Evolutionary conservation across 768 basidiomycete genomes (phyloP).

Genomic region (Lentinula edodes): DNA sequence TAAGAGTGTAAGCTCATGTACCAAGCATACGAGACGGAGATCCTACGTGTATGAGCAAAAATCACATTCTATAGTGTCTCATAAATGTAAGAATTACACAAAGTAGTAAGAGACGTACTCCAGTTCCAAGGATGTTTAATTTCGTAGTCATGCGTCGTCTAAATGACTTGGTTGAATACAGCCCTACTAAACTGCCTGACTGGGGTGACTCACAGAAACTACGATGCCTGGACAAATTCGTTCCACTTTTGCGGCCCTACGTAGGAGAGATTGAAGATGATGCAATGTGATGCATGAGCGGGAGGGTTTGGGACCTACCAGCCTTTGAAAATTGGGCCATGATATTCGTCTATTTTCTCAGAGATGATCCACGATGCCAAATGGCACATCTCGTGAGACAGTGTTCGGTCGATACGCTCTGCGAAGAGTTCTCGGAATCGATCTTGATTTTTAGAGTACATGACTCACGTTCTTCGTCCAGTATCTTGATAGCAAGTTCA

Average conservation of each 20-base stretch:
- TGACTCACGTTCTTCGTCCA: conserved; percentile 67
- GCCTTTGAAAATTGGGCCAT: conserved; percentile 65
- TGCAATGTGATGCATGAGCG: background rate
- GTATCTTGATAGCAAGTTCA: conserved; percentile 76
- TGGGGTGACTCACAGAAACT: conserved; percentile 47
- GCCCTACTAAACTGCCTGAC: background rate
- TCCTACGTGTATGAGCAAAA: conserved; percentile 59
- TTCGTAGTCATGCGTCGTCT: conserved; percentile 74
- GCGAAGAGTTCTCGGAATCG: background rate
- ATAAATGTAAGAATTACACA: background rate
- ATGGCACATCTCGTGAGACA: conserved; percentile 93
- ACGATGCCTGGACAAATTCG: conserved; percentile 59
- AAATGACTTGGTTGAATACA: background rate
- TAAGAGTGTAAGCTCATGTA: background rate
- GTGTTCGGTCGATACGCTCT: conserved; percentile 79
- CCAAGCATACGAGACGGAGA: background rate
- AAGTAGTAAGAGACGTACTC: conserved; percentile 33
- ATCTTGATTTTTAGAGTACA: background rate
- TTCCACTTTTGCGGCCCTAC: conserved; percentile 72
- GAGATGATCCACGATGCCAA: conserved; percentile 83
- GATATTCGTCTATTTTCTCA: conserved; percentile 60
- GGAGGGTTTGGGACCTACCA: conserved; percentile 42
- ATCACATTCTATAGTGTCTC: conserved; percentile 46
- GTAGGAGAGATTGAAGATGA: background rate
- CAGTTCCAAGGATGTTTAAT: conserved; percentile 70